Base-by-base conservation (phyloP, 2,329 filamentous ascomycete species). In the Exophiala sp. region DNA sequence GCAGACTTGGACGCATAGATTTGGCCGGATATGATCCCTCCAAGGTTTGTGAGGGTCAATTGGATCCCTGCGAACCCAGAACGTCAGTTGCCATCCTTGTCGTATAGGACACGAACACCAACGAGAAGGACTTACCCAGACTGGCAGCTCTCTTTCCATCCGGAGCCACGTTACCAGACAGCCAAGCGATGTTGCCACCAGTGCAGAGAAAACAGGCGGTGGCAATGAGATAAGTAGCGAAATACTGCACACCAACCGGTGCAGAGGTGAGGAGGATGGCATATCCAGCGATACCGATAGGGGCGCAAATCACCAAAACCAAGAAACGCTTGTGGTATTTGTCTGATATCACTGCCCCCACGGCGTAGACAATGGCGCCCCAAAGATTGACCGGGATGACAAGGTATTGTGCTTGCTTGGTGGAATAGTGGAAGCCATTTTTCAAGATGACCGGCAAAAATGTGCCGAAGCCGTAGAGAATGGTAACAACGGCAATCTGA, bases 401-500 rank as follows among this genome's bases (percentile, higher is more conserved):
- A 46, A 67, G 64, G 24, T 68, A 59, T 50, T 69, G 67, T 18
- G 64, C 64, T 29, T 61, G 48, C 16, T 79, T 64, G n/a, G 68
- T 69, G 30, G 67, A 63, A 58, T 77, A 79, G 23, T 53, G 35
- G 2, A 76, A 75, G 62, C 79, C 73, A 24, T 67, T 68, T 35
- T 70, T 66, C 41, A 81, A 67, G 55, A 82, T 80, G 1, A 73
- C 73, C 1, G 79, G 79, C 2, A 80, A 64, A 60, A 81, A 81
- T 8, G 76, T 80, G 55, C 71, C 74, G 62, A 80, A 41, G 5
- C 64, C 63, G 29, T 67, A 68, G 3, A 66, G 64, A 1, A 65
- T 66, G 6, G 65, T 63, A 7, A 65, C 66, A 32, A 65, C 61
- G 35, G 62, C 63, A 47, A 69, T 59, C 53, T 68, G 67, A 21